Percentiles rank a stretch among this genome's conserved stretches.
phyloP scores from a whole-genome alignment of 176 grass and related monocot species.

The Thalia dealbata region DNA sequence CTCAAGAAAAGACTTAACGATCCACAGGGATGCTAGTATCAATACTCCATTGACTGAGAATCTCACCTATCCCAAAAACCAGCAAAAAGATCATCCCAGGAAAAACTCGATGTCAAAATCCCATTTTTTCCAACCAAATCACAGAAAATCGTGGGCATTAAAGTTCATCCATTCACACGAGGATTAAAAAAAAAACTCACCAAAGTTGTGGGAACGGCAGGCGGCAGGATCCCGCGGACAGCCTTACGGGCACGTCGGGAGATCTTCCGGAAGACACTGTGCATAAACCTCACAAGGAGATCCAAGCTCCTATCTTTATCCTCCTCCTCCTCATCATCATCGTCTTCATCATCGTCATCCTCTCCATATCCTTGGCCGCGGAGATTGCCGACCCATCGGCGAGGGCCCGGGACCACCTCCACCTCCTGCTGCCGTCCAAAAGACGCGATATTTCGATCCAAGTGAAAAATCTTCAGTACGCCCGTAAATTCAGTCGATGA shows the following conservation, averaged over 20 bases:
- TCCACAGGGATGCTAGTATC: conserved; percentile 67
- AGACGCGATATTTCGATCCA: background rate
- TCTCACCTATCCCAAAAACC: conserved; percentile 36
- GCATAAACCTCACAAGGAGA: conserved; percentile 58
- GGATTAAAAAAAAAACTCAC: conserved; percentile 25
- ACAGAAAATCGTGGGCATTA: background rate
- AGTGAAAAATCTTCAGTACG: background rate
- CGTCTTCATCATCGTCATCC: conserved; percentile 22
- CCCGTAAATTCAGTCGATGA: background rate
- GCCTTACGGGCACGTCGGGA: conserved; percentile 64
- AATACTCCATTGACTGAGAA: conserved; percentile 96
- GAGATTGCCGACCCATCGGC: conserved; percentile 53
- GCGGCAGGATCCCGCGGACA: conserved; percentile 75
- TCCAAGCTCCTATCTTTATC: conserved; percentile 76
- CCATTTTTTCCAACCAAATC: background rate
- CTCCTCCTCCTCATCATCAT: conserved; percentile 31
- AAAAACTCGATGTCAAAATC: background rate
- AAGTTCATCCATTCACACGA: background rate
- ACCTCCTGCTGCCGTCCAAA: conserved; percentile 27
- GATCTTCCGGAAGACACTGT: conserved; percentile 57
- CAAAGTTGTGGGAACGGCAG: conserved; percentile 75
- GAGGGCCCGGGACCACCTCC: conserved; percentile 50
- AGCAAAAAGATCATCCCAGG: background rate
- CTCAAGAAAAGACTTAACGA: conserved; percentile 86
- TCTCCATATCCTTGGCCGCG: conserved; percentile 16